Evolutionary conservation across 768 basidiomycete species (phyloP), one percentile per base, ranked within the genome.

Genomic region (Lactarius sp.): DNA sequence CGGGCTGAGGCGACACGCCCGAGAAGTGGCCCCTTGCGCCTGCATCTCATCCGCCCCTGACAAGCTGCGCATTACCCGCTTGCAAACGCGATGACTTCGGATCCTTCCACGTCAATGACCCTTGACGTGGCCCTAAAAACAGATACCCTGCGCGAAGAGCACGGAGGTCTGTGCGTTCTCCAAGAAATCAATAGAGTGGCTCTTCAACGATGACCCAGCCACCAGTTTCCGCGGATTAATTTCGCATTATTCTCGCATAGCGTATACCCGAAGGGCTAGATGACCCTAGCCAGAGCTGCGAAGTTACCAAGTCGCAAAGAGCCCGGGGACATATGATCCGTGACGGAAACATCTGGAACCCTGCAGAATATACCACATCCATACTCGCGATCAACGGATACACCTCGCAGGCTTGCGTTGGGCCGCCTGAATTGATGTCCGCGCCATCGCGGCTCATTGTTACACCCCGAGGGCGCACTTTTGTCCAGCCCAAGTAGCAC

Each of bases 61-160:
- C 10, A 41, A 41, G 1, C 39, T 20, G 2, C 34, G 1, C 31
- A 14, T n/a, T 47, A 12, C 39, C 13, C 4, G 39, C 39, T 39
- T 13, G 41, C 55, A 42, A 31, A 33, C 42, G 18, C 46, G 31
- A 36, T 57, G 56, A 12, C 1, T 16, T 47, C 33, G 27, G 41
- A 46, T 34, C 18, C 4, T 14, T 57, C 44, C 52, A 46, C 31
- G 51, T 52, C 49, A 39, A 47, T 46, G 22, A 33, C 3, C 18
- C 16, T 20, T 60, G 59, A 60, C 59, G 52, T 53, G 59, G 52
- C 42, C 52, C 39, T 36, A 44, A 46, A 33, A 1, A 34, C 27
- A 27, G 34, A 20, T 33, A n/a, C 31, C 14, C 18, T 33, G n/a
- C 7, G 12, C 51, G 20, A 13, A 39, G 20, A 41, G 12, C 5